These are phyloP conservation scores for Monilinia vaccinii-corymbosi DNA, from an alignment of 2,329 filamentous ascomycete genomes.

Conservation along the genomic window DNA sequence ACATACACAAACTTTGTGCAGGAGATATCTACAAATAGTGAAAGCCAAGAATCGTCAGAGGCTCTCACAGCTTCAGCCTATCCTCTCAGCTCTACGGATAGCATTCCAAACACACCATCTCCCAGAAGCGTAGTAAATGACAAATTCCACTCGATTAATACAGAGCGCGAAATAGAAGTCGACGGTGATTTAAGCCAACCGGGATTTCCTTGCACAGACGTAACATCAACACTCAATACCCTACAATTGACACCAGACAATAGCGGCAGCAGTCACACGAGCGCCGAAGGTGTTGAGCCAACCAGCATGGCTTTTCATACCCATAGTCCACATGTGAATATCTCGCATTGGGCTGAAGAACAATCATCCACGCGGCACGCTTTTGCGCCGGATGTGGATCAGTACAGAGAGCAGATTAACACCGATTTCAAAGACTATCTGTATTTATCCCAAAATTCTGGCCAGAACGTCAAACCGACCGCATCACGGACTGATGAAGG, in stretches of 20 bases:
- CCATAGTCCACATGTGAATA: constrained; percentile 20
- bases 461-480: constrained; percentile 4
- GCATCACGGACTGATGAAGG: constrained; percentile 23
- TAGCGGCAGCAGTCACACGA: constrained; percentile 28
- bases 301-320: constrained; percentile 19
- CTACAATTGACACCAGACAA: constrained; percentile 28
- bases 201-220: constrained; percentile 12
- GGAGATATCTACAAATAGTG: constrained; percentile 13
- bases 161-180: constrained; percentile 20
- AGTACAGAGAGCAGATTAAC: constrained; percentile 5
- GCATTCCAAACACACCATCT: constrained; percentile 23
- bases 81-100: constrained; percentile 25
- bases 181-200: constrained; percentile 16
- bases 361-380: constrained; percentile 10
- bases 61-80: constrained; percentile 19
- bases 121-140: constrained; percentile 18
- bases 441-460: constrained; percentile 9
- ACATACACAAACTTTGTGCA: constrained; percentile 16
- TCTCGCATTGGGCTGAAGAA: constrained; percentile 21
- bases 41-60: constrained; percentile 13
- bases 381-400: constrained; percentile 10
- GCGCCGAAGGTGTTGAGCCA: constrained; percentile 24
- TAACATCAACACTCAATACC: constrained; percentile 12
- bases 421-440: constrained; percentile 10
- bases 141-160: constrained; percentile 14